Percentiles rank a stretch among this genome's conserved stretches.
These are phyloP conservation scores for Agrocybe chaxingu DNA, from an alignment of 768 basidiomycete species.

Conservation along the genomic window DNA sequence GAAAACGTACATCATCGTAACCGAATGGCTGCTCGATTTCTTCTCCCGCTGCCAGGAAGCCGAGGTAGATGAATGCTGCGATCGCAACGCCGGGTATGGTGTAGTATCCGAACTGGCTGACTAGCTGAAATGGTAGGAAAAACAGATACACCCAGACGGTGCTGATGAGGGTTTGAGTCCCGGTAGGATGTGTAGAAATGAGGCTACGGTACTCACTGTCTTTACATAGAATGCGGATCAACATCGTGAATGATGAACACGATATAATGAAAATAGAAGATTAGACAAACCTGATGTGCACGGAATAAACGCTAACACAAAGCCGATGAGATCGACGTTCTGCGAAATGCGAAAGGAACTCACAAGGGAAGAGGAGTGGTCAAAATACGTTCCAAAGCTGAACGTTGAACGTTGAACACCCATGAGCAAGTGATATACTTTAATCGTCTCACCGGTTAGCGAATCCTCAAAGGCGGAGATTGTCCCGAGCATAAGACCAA, in stretches of 20 bases:
- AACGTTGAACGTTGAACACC: not conserved
- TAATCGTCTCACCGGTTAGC: slow-evolving; percentile 36
- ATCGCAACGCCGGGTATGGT: slow-evolving; percentile 65
- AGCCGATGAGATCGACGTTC: not conserved
- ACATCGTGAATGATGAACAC: not conserved
- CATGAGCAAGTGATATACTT: not conserved
- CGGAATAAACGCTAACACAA: slow-evolving; percentile 50
- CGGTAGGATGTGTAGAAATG: not conserved
- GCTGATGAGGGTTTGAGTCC: slow-evolving; percentile 19
- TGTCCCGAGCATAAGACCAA: slow-evolving; percentile 47
- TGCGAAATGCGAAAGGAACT: slow-evolving; percentile 21
- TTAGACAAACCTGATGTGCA: slow-evolving; percentile 46
- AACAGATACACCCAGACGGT: slow-evolving; percentile 75
- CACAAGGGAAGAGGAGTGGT: slow-evolving; percentile 68
- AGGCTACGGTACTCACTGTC: slow-evolving; percentile 6
- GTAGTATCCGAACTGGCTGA: slow-evolving; percentile 58
- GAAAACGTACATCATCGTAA: slow-evolving; percentile 54
- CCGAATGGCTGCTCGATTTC: slow-evolving; percentile 72
- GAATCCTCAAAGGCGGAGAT: slow-evolving; percentile 54
- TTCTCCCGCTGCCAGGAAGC: slow-evolving; percentile 69
- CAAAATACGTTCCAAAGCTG: slow-evolving; percentile 57
- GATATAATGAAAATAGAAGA: slow-evolving; percentile 10
- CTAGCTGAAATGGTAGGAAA: slow-evolving; percentile 75
- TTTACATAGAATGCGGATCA: not conserved
- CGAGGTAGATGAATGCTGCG: slow-evolving; percentile 72